Evolutionary conservation across 2,329 filamentous ascomycete genomes (phyloP), one percentile per base, ranked within the genome.

Genomic region (Claviceps digitariae): DNA sequence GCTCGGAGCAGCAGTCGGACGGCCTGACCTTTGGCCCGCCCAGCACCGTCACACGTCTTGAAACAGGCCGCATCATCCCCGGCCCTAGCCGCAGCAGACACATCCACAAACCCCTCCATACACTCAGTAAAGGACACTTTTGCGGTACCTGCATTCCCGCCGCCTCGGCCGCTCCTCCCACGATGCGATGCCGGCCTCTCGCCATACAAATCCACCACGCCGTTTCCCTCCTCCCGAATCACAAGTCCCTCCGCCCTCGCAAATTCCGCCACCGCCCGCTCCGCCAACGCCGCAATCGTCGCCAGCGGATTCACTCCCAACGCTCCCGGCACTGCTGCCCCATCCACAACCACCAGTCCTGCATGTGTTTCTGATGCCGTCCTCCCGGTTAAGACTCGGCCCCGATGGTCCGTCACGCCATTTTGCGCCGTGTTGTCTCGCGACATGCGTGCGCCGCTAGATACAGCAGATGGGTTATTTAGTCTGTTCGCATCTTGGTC

Each of bases 271-370:
- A 85, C 74, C 0, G 78, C 77, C 10, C 83, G 72, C 65, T 86
- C 83, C 0, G 83, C 82, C 21, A 87, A 72, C 2, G 83, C 83
- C 0, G 82, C 77, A 57, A 86, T 86, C 1, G 83, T 87, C 1
- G 83, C 83, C 51, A 84, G 75, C 0, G 83, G 83, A 60, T 87
- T 87, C 3, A 81, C 79, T 15, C 82, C 76, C 2, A 86, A 69
- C 0, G 83, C 76, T 8, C 76, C 75, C 0, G 83, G 83, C 17
- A 87, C 75, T 1, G 80, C 67, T 2, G 82, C 72, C 9, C 70
- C 82, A 61, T 87, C 83, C 0, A 77, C 78, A 31, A 83, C 77
- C 20, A 84, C 71, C 2, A 86, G 70, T 0, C 82, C 82, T 0
- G 69, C 49, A 59, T 86, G 69, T 0, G 74, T 74, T 36, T 81